Evolutionary conservation across 106 monocot species (phyloP), one percentile per base, ranked within the genome.

Genomic region (Acorus calamus): DNA sequence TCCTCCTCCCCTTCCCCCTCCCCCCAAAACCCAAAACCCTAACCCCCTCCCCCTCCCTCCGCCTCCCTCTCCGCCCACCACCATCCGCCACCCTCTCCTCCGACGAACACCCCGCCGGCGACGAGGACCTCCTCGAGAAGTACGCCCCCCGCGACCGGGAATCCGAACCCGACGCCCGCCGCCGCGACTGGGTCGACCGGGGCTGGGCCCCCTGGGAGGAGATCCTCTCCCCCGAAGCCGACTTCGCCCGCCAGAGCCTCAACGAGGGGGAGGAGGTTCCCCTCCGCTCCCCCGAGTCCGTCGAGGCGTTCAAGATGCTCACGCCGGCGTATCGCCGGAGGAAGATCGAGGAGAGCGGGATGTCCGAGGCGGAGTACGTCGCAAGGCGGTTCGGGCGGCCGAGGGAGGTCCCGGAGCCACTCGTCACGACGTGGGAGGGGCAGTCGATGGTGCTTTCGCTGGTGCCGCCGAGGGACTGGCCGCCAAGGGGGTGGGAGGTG

Each of bases 121-220:
- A 88, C 61, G 93, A 85, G 46, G 82, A 80, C 0, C 85, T 83
- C 82, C 77, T 82, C 52, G 51, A 70, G 11, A 54, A 69, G 11
- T 88, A 73, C 62, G 72, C 79, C 55, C 79, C 89, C 11, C 61
- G 65, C 8, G 83, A 79, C 48, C 72, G 57, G 55, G 81, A 89
- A 42, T 66, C 89, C 56, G 94, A 94, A 68, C 84, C 89, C 0
- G 89, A 76, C 56, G 83, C 86, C 48, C 86, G 94, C 45, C 82
- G 84, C 60, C 67, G 79, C 7, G 78, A 84, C 73, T 94, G 94
- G 94, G 60, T 86, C 59, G 82, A 89, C 69, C 90, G 86, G 7
- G 89, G 86, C 2, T 94, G 94, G 94, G 94, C 94, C 1, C 94
- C 94, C 0, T 94, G 94, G 94, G 94, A 94, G 74, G 94, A 94